Percentiles rank a stretch among this genome's conserved stretches.
Conservation (phyloP, 139 green algal genomes). For the Micromonas commoda region DNA sequence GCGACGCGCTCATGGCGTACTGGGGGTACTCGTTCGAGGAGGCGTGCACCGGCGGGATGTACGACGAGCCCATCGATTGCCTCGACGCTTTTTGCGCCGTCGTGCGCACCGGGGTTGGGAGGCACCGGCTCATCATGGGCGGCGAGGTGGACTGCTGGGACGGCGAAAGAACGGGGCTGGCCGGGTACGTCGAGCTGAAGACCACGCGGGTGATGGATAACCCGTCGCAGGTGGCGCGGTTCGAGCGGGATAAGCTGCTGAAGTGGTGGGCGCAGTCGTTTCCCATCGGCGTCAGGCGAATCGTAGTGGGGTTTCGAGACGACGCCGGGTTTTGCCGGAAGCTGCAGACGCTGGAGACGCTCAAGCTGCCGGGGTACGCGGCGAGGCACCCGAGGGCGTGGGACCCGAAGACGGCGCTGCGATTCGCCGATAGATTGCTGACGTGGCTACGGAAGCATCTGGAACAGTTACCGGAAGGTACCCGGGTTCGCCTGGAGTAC, state of each 20-base stretch:
- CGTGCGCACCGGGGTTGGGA: constrained; percentile 12
- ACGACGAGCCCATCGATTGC: constrained; percentile 20
- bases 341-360: constrained; percentile 23
- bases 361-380: constrained; percentile 27
- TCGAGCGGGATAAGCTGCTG: constrained; percentile 33
- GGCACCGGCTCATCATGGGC: constrained; percentile 23
- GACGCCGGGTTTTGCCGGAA: constrained; percentile 27
- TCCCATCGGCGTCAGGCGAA: constrained; percentile 22
- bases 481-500: constrained; percentile 1
- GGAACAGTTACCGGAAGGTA: not conserved
- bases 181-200: constrained; percentile 32
- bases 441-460: constrained; percentile 1
- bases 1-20: constrained; percentile 27
- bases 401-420: constrained; percentile 14
- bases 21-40: constrained; percentile 40
- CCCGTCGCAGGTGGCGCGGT: constrained; percentile 3
- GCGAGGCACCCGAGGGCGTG: constrained; percentile 22
- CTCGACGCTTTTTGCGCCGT: constrained; percentile 24
- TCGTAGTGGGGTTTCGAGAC: constrained; percentile 36
- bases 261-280: constrained; percentile 39
- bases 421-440: constrained; percentile 15
- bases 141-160: constrained; percentile 36
- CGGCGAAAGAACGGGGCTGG: constrained; percentile 1
- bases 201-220: constrained; percentile 32
- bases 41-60: constrained; percentile 10